Evolutionary conservation across 2,329 filamentous ascomycete genomes (phyloP).

Genomic region (Penicillium griseofulvum): DNA sequence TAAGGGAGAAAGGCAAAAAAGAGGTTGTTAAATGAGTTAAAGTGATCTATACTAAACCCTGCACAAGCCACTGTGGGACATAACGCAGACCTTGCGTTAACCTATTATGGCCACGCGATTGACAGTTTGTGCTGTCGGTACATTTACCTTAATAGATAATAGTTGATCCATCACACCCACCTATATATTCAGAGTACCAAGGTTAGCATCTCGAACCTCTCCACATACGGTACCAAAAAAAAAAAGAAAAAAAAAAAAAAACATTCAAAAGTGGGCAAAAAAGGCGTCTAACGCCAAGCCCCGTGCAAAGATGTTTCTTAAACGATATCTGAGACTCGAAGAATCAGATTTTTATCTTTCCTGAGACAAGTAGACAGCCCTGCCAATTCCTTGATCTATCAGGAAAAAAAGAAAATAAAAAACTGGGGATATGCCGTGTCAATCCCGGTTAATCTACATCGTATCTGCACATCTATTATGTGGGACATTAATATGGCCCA

Average conservation of each 20-base stretch:
- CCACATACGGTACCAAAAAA: neutral
- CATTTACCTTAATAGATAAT: neutral
- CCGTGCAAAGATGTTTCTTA: neutral
- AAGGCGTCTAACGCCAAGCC: neutral
- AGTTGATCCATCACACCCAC: neutral
- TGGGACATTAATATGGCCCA: neutral
- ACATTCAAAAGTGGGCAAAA: neutral
- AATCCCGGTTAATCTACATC: neutral
- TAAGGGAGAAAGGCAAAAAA: neutral
- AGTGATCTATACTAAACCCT: neutral
- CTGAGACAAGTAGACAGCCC: neutral
- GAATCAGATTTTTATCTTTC: neutral
- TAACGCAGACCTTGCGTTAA: too few species aligned
- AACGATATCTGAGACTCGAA: neutral
- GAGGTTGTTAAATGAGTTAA: neutral
- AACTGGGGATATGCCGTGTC: too few species aligned
- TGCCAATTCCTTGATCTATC: neutral
- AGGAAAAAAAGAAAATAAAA: neutral
- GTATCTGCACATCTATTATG: neutral
- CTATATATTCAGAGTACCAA: neutral
- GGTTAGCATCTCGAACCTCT: neutral
- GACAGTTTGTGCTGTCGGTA: slow-evolving; percentile 1
- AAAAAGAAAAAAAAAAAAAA: neutral
- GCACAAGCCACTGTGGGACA: neutral
- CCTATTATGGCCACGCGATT: slow-evolving; percentile 8